These are phyloP conservation scores for Aspergillus sp. DNA, from an alignment of 2,329 filamentous ascomycete genomes.

Conservation along the genomic window DNA sequence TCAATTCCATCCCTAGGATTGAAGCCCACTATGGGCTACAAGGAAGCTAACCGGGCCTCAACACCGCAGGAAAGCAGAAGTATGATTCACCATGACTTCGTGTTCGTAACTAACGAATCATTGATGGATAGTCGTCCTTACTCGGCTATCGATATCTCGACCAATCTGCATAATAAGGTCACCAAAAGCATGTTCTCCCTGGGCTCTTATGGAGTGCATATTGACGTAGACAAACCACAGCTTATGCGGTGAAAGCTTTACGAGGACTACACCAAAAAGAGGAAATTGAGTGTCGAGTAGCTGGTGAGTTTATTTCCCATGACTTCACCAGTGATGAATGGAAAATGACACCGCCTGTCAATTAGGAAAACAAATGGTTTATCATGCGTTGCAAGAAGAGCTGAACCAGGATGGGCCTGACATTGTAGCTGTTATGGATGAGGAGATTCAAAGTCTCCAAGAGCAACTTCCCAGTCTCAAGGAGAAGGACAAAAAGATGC, in stretches of 20 bases:
- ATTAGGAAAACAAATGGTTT: constrained; percentile 62
- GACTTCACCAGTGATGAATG: not conserved
- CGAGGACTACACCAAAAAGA: constrained; percentile 63
- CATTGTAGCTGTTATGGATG: constrained; percentile 51
- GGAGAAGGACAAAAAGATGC: constrained; percentile 50
- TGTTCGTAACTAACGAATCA: constrained; percentile 12
- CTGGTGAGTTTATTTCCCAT: constrained; percentile 41
- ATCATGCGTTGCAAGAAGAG: constrained; percentile 57
- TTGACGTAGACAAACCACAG: constrained; percentile 28
- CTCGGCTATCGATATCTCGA: constrained; percentile 59
- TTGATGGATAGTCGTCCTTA: constrained; percentile 50
- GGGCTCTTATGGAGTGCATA: not conserved
- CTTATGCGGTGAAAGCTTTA: constrained; percentile 59
- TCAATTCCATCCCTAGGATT: not conserved
- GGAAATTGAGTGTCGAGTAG: constrained; percentile 57
- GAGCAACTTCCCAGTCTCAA: constrained; percentile 47
- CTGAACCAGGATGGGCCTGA: constrained; percentile 50
- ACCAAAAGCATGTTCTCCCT: constrained; percentile 49
- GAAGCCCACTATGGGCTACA: too few species aligned
- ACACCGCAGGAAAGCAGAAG: constrained; percentile 49
- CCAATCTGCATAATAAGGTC: constrained; percentile 62
- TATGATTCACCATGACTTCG: constrained; percentile 20
- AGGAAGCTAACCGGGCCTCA: not conserved
- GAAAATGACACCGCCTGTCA: constrained; percentile 3
- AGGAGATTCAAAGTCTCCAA: constrained; percentile 49